Evolutionary conservation across 805 yeast genomes (phyloP).

Genomic region (Sugiyamaella marilandica): DNA sequence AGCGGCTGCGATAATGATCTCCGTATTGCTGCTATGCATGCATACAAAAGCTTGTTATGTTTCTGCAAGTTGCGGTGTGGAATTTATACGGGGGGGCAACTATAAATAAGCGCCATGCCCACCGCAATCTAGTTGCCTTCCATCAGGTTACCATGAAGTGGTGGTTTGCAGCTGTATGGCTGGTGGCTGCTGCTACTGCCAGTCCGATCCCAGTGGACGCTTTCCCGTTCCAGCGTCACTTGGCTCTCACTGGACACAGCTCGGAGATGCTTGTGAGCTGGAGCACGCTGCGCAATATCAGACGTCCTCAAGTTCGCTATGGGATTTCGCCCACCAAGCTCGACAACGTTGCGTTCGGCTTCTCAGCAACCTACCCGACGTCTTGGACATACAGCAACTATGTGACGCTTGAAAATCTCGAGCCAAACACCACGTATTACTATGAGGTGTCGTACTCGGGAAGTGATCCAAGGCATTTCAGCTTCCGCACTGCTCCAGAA

Average conservation of each 20-base stretch:
- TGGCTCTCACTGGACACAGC: constrained; percentile 22
- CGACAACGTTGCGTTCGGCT: constrained; percentile 9
- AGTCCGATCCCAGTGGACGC: constrained; percentile 12
- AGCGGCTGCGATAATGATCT: not conserved
- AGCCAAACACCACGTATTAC: constrained; percentile 29
- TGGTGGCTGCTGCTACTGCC: constrained; percentile 2
- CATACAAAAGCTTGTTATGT: too few species aligned
- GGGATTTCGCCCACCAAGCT: constrained; percentile 20
- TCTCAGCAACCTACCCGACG: constrained; percentile 22
- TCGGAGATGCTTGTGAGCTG: constrained; percentile 27
- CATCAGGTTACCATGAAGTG: not conserved
- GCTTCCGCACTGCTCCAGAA: constrained; percentile 19
- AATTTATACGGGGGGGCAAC: too few species aligned
- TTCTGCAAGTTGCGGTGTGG: too few species aligned
- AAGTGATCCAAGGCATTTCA: constrained; percentile 7
- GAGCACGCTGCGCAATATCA: constrained; percentile 24
- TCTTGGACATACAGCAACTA: constrained; percentile 27
- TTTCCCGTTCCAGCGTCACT: constrained; percentile 20
- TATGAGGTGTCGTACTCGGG: constrained; percentile 24
- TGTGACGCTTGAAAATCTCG: constrained; percentile 24
- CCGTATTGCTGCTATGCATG: too few species aligned
- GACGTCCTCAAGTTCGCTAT: constrained; percentile 24
- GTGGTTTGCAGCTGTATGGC: not conserved
- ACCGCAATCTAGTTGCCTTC: too few species aligned
- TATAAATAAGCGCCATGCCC: too few species aligned